These are phyloP conservation scores for Cairneyella variabilis DNA, from an alignment of 495 filamentous ascomycete species.

Conservation along the genomic window DNA sequence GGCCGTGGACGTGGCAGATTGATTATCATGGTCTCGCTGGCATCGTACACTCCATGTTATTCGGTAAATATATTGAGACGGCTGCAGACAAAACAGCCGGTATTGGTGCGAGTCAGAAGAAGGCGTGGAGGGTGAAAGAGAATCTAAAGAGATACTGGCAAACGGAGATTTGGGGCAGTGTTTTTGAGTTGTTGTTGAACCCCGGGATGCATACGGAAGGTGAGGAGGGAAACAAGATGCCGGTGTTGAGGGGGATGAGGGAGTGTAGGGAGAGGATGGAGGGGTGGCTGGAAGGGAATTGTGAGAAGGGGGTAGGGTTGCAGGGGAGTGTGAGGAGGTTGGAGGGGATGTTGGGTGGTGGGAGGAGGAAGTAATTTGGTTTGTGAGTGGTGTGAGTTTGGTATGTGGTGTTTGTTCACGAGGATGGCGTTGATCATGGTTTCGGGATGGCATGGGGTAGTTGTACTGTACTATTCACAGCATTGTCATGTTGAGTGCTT, in stretches of 20 bases:
- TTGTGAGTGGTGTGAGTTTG: no score
- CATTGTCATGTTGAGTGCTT: no score
- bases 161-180: constrained; percentile 77
- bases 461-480: no score
- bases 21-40: constrained; percentile 92
- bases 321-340: constrained; percentile 66
- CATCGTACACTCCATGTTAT: constrained; percentile 79
- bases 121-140: constrained; percentile 70
- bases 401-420: no score
- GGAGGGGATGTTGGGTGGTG: constrained; percentile 45
- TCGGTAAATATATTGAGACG: constrained; percentile 92
- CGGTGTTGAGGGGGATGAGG: constrained; percentile 63
- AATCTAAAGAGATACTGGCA: constrained; percentile 92
- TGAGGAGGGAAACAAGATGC: constrained; percentile 60
- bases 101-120: constrained; percentile 45
- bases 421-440: no score
- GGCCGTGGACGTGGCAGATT: constrained; percentile 94
- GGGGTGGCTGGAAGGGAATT: constrained; percentile 71
- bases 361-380: no score
- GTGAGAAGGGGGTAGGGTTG: constrained; percentile 76
- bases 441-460: no score
- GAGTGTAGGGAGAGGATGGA: constrained; percentile 76
- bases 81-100: constrained; percentile 46
- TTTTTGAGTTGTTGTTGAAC: constrained; percentile 86
- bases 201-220: constrained; percentile 57